Base-by-base conservation (phyloP, 768 basidiomycete species). In the Lactarius pseudohatsudake region DNA sequence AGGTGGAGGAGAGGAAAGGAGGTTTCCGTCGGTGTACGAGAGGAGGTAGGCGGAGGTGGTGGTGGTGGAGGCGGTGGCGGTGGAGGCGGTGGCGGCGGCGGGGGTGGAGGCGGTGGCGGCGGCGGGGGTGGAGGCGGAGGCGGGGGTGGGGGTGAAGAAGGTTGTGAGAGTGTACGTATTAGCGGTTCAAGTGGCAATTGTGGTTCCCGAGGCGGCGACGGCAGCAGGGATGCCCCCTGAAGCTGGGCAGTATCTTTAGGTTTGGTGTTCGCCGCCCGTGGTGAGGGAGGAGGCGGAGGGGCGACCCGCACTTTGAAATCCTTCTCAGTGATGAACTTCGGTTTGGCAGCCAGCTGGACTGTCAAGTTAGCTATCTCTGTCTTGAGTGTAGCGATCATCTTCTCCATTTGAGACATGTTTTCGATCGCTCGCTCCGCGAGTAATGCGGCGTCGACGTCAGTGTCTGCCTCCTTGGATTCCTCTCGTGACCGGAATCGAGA, bases 391-490 rank as follows among this genome's bases (percentile, higher is more conserved):
- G 73, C 72, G 43, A 92, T 87, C 70, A 88, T 84, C 20, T 84
- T 81, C 56, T 94, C 91, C 71, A 89, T 90, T 72, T 85, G 81
- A 0, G 84, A 81, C 54, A 92, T 74, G 34, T 81, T 84, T 61
- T 91, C 89, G 40, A 96, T 86, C 2, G 87, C 84, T 40, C 84
- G 84, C n/a, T 80, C 81, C 0, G 87, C 91, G 69, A 96, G 88
- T 15, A 80, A 72, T 62, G 88, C 84, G 3, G 89, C 83, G 70
- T 93, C 90, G 57, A 88, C 73, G 58, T 86, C 85, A 0, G 80
- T 76, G 57, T 75, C 80, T 54, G 79, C 80, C 59, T 84, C 82
- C 55, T 81, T 77, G 30, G 73, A 72, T 71, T 88, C 85, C 71
- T 85, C 84, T 54, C 84, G 76, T 6, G 84, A 79, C 6, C 83